A percentile compares a stretch with the other conserved stretches of the same genome.
phyloP scores from a whole-genome alignment of 305 asterid genomes.

The Fraxinus sp. region DNA sequence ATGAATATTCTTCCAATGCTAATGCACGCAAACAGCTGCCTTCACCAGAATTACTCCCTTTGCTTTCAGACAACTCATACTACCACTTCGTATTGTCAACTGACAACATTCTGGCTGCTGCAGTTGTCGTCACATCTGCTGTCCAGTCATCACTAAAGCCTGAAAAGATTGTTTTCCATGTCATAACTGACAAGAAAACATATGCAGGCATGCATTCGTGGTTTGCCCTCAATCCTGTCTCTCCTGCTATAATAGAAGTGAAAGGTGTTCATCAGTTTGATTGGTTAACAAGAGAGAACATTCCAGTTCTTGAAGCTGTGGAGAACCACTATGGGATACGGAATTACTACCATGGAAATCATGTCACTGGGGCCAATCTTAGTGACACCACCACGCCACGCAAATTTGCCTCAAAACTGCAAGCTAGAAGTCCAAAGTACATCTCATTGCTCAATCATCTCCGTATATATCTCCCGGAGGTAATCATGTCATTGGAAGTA shows the following conservation, averaged over 20 bases:
- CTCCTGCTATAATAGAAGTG: slow-evolving; percentile 94
- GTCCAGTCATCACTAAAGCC: slow-evolving; percentile 73
- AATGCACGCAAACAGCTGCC: slow-evolving; percentile 97
- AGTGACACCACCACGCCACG: slow-evolving; percentile 83
- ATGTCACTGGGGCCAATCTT: slow-evolving; percentile 81
- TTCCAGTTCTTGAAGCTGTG: slow-evolving; percentile 96
- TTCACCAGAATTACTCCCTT: slow-evolving; percentile 92
- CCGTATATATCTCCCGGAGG: slow-evolving; percentile 98
- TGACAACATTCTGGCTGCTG: slow-evolving; percentile 93
- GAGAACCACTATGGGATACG: slow-evolving; percentile 86
- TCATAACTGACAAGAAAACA: slow-evolving; percentile 97
- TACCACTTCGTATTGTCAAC: slow-evolving; percentile 88
- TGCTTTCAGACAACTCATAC: slow-evolving; percentile 85
- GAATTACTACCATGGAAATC: slow-evolving; percentile 96
- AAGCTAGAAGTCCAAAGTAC: slow-evolving; percentile 95
- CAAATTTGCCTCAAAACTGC: slow-evolving; percentile 88
- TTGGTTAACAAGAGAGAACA: slow-evolving; percentile 96
- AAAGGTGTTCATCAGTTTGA: slow-evolving; percentile 98
- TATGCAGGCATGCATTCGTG: slow-evolving; percentile 99
- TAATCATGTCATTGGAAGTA: slow-evolving; percentile 27
- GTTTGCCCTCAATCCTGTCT: slow-evolving; percentile 81
- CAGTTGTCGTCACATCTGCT: slow-evolving; percentile 85
- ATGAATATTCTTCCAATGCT: slow-evolving; percentile 97
- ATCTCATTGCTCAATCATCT: slow-evolving; percentile 97
- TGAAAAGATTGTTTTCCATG: slow-evolving; percentile 86